Base-by-base conservation (phyloP, 345 rosid genomes). In the Gossypium anomalum region DNA sequence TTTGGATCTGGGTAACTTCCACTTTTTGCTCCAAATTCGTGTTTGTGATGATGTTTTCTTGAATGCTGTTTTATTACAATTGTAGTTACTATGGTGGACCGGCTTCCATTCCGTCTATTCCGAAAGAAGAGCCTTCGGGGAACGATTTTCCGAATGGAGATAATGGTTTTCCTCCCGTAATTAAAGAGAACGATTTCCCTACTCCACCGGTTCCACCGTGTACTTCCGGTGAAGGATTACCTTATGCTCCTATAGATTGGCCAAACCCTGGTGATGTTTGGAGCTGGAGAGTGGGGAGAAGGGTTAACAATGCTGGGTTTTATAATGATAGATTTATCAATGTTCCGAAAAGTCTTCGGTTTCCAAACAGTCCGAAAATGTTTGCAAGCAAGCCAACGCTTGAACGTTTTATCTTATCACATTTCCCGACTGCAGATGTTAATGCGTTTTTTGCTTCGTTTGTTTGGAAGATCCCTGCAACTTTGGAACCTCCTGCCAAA, bases 201-300 rank as follows among this genome's bases (percentile, higher is more conserved):
- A 13, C 61, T 19, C 29, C 61, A 1, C 14, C 25, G 11, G 85
- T 93, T 69, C 80, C 80, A 0, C 86, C 85, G 7, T 76, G 63
- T 11, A 77, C 81, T 63, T 48, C 27, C 1, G 98, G 98, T 51
- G 87, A 87, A 78, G 98, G 97, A 68, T 83, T 91, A 70, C 97
- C 98, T 6, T 94, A 82, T 87, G 98, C 98, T 11, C 97, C 97
- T 48, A 78, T 77, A 0, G 77, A 94, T 82, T 91, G 87, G 72
- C 97, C 97, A 1, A 87, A 87, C 62, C 85, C 91, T 0, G 97
- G 97, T 14, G 97, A 94, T 79, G 83, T 75, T 48, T 94, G 98
- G 97, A 72, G 72, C 53, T 94, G 98, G 98, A 87, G 79, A 74
- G 98, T 92, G 66, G 98, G 98, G 74, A 91, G 25, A 80, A 86